Conservation (phyloP, 139 green algal species). For the Tetradesmus obliquus region DNA sequence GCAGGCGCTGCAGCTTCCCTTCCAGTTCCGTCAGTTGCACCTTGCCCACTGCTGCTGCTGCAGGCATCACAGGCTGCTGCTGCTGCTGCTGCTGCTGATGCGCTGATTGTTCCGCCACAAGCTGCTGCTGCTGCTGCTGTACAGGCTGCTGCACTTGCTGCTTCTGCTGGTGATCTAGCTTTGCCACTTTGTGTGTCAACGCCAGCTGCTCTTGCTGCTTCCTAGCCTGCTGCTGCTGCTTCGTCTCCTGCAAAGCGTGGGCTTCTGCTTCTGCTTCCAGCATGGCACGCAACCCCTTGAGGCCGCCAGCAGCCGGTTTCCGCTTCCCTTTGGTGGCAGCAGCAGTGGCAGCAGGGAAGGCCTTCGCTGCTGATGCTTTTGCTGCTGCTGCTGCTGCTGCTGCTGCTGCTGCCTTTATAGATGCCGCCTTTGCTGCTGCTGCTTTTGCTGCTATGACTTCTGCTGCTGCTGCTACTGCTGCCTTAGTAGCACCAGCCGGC, state of each 20-base stretch:
- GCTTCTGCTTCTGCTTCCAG: not conserved
- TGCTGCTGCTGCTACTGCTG: not conserved
- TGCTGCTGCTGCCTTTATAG: not conserved
- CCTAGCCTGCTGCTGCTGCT: not conserved
- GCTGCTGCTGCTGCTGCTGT: not conserved
- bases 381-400: not conserved
- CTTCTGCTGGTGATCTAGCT: not conserved
- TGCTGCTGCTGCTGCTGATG: not conserved
- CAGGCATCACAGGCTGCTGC: not conserved
- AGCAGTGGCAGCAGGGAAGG: too few relatives aligned
- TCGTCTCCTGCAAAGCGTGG: not conserved
- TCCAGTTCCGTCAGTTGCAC: not conserved
- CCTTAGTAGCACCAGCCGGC: not conserved
- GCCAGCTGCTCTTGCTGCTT: not conserved
- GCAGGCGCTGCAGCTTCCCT: not conserved
- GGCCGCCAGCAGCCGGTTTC: not conserved
- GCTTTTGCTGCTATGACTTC: not conserved
- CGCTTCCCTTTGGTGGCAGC: too few relatives aligned
- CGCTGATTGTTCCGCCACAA: not conserved
- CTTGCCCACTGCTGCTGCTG: not conserved
- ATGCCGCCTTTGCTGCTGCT: not conserved
- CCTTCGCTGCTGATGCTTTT: not conserved
- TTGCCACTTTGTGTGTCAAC: not conserved
- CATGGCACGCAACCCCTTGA: not conserved
- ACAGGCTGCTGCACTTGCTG: constrained; percentile 3